Conservation (phyloP, 1,284 basidiomycete genomes). For the Entoloma clypeatum region DNA sequence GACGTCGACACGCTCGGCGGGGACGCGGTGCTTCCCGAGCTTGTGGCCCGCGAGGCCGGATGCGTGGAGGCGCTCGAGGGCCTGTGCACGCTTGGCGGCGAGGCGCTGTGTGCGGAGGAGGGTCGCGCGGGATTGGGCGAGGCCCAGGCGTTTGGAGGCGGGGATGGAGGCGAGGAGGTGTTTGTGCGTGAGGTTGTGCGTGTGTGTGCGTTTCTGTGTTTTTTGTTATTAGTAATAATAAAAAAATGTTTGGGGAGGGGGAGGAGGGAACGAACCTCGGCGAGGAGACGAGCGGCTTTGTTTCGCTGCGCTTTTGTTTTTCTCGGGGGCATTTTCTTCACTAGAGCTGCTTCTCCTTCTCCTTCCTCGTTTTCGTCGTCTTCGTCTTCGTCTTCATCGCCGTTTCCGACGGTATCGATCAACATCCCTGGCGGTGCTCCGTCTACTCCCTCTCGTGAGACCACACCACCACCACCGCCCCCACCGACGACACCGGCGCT, state of each 20-base stretch:
- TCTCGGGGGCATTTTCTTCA: constrained; percentile 44
- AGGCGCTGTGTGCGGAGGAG: constrained; percentile 40
- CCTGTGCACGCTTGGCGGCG: constrained; percentile 33
- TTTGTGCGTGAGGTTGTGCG: constrained; percentile 55
- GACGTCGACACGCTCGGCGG: constrained; percentile 70
- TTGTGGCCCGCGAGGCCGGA: constrained; percentile 62
- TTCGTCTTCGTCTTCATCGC: constrained; percentile 35
- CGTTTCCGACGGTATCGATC: constrained; percentile 44
- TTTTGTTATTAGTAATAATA: no score
- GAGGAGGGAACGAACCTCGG: constrained; percentile 47
- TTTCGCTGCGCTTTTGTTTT: constrained; percentile 76
- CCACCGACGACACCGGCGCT: no score
- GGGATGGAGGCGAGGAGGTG: constrained; percentile 55
- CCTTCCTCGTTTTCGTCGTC: constrained; percentile 31
- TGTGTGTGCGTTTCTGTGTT: constrained; percentile 58
- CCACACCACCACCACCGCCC: no score
- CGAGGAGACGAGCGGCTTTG: constrained; percentile 54
- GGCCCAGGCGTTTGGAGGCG: constrained; percentile 50
- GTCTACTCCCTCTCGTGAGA: constrained; percentile 34
- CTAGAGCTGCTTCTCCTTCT: constrained; percentile 18
- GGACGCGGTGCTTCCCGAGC: constrained; percentile 76
- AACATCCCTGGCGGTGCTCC: constrained; percentile 55
- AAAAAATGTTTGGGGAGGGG: no score
- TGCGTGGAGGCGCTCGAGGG: constrained; percentile 40
- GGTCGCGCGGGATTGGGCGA: constrained; percentile 39